These are phyloP conservation scores for Backusella parvicylindrica DNA, from an alignment of 192 early-diverging fungal species.

Conservation along the genomic window DNA sequence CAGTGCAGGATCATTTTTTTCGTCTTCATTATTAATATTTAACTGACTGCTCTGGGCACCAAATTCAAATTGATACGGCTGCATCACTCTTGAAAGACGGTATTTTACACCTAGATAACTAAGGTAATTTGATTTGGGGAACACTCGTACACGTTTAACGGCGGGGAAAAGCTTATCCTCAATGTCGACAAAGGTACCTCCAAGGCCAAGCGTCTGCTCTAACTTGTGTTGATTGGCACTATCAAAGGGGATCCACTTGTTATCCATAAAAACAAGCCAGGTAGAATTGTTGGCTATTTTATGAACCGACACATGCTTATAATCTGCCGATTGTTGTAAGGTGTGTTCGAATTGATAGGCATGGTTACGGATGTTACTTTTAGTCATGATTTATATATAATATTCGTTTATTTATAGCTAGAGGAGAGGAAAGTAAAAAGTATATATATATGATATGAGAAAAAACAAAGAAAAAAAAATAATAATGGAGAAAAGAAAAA, in stretches of 20 bases:
- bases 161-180: conserved; percentile 24
- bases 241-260: conserved; percentile 23
- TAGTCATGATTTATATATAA: neutral
- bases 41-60: neutral
- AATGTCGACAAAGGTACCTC: conserved; percentile 29
- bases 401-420: neutral
- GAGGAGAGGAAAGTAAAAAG: neutral
- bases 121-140: conserved; percentile 27
- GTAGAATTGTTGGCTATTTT: conserved; percentile 17
- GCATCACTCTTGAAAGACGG: conserved; percentile 21
- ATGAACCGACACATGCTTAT: conserved; percentile 11
- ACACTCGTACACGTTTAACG: conserved; percentile 28
- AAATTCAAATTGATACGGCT: conserved; percentile 16
- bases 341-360: conserved; percentile 25
- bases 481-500: neutral
- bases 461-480: neutral
- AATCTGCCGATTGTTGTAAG: conserved; percentile 10
- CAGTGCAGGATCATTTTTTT: neutral
- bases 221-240: conserved; percentile 20
- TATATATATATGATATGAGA: neutral
- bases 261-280: conserved; percentile 22
- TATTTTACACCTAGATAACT: conserved; percentile 33
- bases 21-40: neutral
- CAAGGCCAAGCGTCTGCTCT: conserved; percentile 25
- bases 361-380: conserved; percentile 16